phyloP scores from a whole-genome alignment of 805 yeast species.

The Wickerhamomyces pijperi region DNA sequence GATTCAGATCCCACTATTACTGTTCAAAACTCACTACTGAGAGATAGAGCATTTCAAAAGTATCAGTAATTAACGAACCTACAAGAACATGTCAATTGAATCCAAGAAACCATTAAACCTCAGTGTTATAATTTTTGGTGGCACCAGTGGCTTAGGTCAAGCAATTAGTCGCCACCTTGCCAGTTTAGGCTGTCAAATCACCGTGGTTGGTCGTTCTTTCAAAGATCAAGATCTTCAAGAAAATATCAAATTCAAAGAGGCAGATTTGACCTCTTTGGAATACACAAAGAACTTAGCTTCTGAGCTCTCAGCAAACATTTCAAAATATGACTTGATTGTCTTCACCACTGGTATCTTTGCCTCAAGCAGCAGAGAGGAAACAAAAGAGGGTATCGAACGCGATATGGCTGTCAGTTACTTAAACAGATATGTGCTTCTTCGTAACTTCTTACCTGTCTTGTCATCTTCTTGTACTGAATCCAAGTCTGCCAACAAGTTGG shows the following conservation, averaged over 20 bases:
- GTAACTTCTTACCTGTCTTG: slow-evolving; percentile 15
- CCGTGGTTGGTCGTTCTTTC: slow-evolving; percentile 26
- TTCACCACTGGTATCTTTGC: slow-evolving; percentile 33
- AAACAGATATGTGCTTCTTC: slow-evolving; percentile 23
- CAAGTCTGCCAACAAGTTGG: slow-evolving; percentile 1
- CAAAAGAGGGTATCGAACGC: slow-evolving; percentile 26
- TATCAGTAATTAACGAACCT: too few relatives aligned
- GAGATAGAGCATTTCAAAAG: too few relatives aligned
- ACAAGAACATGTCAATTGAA: too few relatives aligned
- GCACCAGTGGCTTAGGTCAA: slow-evolving; percentile 30
- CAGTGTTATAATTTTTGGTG: slow-evolving; percentile 23
- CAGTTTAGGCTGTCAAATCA: slow-evolving; percentile 20
- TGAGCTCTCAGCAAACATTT: too few relatives aligned
- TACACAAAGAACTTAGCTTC: too few relatives aligned
- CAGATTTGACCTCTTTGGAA: slow-evolving; percentile 20
- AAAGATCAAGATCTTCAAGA: slow-evolving; percentile 18
- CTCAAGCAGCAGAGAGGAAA: slow-evolving; percentile 19
- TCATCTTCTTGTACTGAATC: background rate
- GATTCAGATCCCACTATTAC: too few relatives aligned
- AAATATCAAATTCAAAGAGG: slow-evolving; percentile 19
- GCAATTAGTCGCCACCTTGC: slow-evolving; percentile 20
- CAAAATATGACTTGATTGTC: slow-evolving; percentile 18
- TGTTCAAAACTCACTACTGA: too few relatives aligned
- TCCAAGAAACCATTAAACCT: background rate
- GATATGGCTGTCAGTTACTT: slow-evolving; percentile 28